phyloP scores from a whole-genome alignment of 768 basidiomycete species.

The Mycena epipterygia region DNA sequence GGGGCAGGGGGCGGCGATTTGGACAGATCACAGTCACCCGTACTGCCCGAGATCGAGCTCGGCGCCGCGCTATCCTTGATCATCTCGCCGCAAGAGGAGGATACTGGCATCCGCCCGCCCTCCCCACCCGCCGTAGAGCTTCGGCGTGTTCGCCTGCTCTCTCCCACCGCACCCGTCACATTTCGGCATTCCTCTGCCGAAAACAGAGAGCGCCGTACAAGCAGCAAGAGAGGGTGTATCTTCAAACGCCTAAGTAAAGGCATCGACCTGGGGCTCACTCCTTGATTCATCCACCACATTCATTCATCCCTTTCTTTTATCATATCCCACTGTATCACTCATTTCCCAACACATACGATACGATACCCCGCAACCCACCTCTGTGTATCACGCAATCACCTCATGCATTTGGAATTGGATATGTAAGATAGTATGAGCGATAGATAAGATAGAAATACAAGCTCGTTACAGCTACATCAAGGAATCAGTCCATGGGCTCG shows the following conservation, averaged over 20 bases:
- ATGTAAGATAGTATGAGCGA: conserved; percentile 23
- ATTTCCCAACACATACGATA: conserved; percentile 1
- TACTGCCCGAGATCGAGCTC: conserved; percentile 27
- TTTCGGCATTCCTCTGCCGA: conserved; percentile 32
- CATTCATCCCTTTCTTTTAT: not conserved
- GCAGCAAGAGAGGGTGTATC: conserved; percentile 17
- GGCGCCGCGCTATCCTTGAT: conserved; percentile 19
- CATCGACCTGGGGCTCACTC: conserved; percentile 6
- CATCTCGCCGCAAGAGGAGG: conserved; percentile 1
- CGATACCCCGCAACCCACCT: conserved; percentile 5
- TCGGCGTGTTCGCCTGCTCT: conserved; percentile 5
- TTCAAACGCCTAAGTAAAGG: conserved; percentile 35
- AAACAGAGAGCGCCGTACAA: conserved; percentile 12
- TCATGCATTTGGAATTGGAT: conserved; percentile 3
- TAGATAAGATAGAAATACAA: conserved; percentile 31
- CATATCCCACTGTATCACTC: conserved; percentile 16
- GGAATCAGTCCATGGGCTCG: conserved; percentile 61
- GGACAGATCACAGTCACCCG: conserved; percentile 19
- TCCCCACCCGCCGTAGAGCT: not conserved
- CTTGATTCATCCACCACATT: conserved; percentile 10
- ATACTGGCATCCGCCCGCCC: not conserved
- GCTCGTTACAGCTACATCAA: conserved; percentile 29
- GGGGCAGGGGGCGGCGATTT: not conserved
- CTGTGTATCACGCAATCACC: conserved; percentile 16
- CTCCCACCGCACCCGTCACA: conserved; percentile 20